Evolutionary conservation across 768 basidiomycete species (phyloP), one percentile per base, ranked within the genome.

Genomic region (Hypsizygus marmoreus): DNA sequence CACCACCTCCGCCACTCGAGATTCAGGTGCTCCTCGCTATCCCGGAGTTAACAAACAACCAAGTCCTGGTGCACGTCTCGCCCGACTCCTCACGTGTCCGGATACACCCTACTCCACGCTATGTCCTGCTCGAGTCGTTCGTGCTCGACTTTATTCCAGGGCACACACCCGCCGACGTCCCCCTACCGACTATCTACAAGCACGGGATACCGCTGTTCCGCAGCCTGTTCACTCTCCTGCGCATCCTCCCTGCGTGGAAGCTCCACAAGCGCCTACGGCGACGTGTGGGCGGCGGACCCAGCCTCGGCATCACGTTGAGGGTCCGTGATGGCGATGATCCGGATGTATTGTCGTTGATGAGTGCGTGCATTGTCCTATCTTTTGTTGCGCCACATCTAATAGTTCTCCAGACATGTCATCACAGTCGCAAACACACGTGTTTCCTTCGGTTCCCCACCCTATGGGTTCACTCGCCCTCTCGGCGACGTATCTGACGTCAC

Each of bases 151-250:
- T 84, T 55, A 50, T 53, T 45, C 62, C 62, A 16, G 49, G 47
- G 23, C 53, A 50, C 33, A 29, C 66, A 46, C 37, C 51, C 20
- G 40, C 64, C 38, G 84, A 86, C 47, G 72, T 86, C 29, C 79
- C 82, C 11, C 80, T 85, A 26, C 76, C 89, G 0, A 86, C 84
- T 10, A 84, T 90, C 43, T 92, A 92, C 76, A 92, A 92, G 65
- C 84, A 91, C 55, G 82, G 85, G 26, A 91, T 92, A 57, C 77
- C 86, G 24, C 75, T 91, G 14, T 92, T 91, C 70, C 77, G 90
- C 39, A 88, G 86, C 59, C 59, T 88, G 5, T 92, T 72, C 71
- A 84, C 81, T 41, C 65, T 91, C 32, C 73, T 91, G 35, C 77
- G 88, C 42, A 74, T 89, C 19, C 74, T 91, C 3, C 90, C 90